Percentiles rank a stretch among this genome's conserved stretches.
Conservation (phyloP, 495 filamentous ascomycete species). For the Penicillium ucsense region DNA sequence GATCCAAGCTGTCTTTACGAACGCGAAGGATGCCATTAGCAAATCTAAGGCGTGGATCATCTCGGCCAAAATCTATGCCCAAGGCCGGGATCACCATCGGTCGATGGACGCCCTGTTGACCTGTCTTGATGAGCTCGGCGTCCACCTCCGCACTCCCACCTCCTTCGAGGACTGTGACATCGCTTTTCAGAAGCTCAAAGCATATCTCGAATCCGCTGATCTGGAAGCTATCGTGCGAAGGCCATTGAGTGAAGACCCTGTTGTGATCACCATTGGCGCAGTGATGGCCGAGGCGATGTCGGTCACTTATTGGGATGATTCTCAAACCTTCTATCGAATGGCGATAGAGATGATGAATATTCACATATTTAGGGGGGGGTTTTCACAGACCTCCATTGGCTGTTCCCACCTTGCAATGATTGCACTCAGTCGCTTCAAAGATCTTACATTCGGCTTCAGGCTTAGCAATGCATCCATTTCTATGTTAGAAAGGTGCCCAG, state of each 20-base stretch:
- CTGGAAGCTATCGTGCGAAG: slow-evolving; percentile 44
- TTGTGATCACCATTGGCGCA: slow-evolving; percentile 55
- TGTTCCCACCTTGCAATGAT: slow-evolving; percentile 70
- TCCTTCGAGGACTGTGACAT: slow-evolving; percentile 67
- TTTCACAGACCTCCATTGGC: slow-evolving; percentile 65
- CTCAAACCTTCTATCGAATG: slow-evolving; percentile 65
- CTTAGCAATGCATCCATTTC: slow-evolving; percentile 55
- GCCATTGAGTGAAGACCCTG: slow-evolving; percentile 41
- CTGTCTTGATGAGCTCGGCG: slow-evolving; percentile 56
- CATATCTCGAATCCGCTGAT: slow-evolving; percentile 49
- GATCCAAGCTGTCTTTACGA: slow-evolving; percentile 52
- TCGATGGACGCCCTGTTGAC: slow-evolving; percentile 60
- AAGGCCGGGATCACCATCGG: slow-evolving; percentile 55
- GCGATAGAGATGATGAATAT: slow-evolving; percentile 61
- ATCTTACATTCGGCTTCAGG: slow-evolving; percentile 55
- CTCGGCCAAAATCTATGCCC: slow-evolving; percentile 64
- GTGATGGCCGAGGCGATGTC: slow-evolving; percentile 68
- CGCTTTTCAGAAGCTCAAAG: slow-evolving; percentile 52
- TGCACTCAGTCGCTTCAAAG: slow-evolving; percentile 60
- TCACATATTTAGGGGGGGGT: slow-evolving; percentile 53
- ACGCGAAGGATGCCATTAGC: slow-evolving; percentile 58
- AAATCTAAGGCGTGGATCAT: slow-evolving; percentile 73
- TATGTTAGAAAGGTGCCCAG: slow-evolving; percentile 55
- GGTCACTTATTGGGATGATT: slow-evolving; percentile 77
- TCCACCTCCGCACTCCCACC: slow-evolving; percentile 52